Evolutionary conservation across 805 yeast species (phyloP).

Genomic region (Wickerhamomyces subpelliculosus): DNA sequence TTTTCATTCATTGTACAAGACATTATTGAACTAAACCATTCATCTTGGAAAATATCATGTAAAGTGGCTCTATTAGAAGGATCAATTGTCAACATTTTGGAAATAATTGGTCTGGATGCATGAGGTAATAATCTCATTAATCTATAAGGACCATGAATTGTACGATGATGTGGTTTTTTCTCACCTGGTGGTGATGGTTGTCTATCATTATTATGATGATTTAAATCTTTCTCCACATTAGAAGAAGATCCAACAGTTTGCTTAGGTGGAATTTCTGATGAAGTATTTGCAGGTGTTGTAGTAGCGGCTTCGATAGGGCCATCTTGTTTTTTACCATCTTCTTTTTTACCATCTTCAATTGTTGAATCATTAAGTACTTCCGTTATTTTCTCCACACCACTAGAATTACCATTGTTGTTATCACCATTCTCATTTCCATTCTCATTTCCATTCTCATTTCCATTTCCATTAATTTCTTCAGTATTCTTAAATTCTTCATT

Average conservation of each 20-base stretch:
- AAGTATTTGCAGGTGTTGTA: slow-evolving; percentile 4
- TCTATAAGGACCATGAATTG: slow-evolving; percentile 78
- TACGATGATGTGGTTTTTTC: slow-evolving; percentile 4
- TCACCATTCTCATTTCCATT: not conserved
- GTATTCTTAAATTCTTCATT: too few relatives aligned
- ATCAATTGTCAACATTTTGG: slow-evolving; percentile 58
- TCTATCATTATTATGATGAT: not conserved
- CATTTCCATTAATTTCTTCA: too few relatives aligned
- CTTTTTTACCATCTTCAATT: too few relatives aligned
- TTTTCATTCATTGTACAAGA: slow-evolving; percentile 49
- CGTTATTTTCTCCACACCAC: slow-evolving; percentile 9
- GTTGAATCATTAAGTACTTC: slow-evolving; percentile 11
- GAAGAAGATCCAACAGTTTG: too few relatives aligned
- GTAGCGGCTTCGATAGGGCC: not conserved
- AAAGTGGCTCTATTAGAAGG: slow-evolving; percentile 57
- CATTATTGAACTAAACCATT: slow-evolving; percentile 59
- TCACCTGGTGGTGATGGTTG: not conserved
- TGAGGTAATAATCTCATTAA: slow-evolving; percentile 77
- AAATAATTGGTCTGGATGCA: slow-evolving; percentile 71
- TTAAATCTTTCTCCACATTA: not conserved
- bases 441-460: not conserved
- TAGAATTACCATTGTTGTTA: slow-evolving; percentile 13
- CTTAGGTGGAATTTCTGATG: too few relatives aligned
- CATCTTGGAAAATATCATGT: slow-evolving; percentile 59
- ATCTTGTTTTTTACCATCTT: too few relatives aligned